Evolutionary conservation across 2,329 filamentous ascomycete genomes (phyloP).

Genomic region (Neocatenulostroma microsporum): DNA sequence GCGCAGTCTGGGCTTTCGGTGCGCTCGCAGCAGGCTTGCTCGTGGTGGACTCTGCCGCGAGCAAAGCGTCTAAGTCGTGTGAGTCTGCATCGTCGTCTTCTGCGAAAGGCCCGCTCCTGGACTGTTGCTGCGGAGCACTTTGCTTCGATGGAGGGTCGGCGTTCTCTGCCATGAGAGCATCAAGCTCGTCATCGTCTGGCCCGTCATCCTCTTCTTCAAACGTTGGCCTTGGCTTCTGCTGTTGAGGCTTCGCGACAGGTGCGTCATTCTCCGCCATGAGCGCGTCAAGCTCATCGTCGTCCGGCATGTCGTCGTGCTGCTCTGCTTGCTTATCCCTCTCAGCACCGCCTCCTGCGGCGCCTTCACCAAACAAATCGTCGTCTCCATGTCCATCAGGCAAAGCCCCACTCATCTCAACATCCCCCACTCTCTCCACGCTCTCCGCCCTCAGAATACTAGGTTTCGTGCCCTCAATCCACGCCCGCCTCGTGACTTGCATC

Average conservation of each 20-base stretch:
- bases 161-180: constrained; percentile 19
- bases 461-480: constrained; percentile 75
- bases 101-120: too few relatives aligned
- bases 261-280: constrained; percentile 7
- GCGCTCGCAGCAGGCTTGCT: constrained; percentile 5
- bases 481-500: constrained; percentile 64
- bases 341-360: background rate
- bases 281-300: constrained; percentile 15
- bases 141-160: background rate
- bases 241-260: background rate
- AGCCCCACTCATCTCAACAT: constrained; percentile 11
- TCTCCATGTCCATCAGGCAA: background rate
- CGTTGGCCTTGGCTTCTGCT: constrained; percentile 2
- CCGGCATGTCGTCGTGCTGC: constrained; percentile 6
- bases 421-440: constrained; percentile 14
- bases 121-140: too few relatives aligned
- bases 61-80: constrained; percentile 21
- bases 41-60: constrained; percentile 13
- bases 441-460: constrained; percentile 35
- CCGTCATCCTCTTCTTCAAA: constrained; percentile 13
- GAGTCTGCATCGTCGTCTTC: constrained; percentile 13
- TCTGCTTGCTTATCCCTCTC: background rate
- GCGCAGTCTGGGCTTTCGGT: constrained; percentile 3
- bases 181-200: constrained; percentile 21
- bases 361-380: constrained; percentile 6